Evolutionary conservation across 1,284 basidiomycete species (phyloP).

Genomic region (Tilletia indica): DNA sequence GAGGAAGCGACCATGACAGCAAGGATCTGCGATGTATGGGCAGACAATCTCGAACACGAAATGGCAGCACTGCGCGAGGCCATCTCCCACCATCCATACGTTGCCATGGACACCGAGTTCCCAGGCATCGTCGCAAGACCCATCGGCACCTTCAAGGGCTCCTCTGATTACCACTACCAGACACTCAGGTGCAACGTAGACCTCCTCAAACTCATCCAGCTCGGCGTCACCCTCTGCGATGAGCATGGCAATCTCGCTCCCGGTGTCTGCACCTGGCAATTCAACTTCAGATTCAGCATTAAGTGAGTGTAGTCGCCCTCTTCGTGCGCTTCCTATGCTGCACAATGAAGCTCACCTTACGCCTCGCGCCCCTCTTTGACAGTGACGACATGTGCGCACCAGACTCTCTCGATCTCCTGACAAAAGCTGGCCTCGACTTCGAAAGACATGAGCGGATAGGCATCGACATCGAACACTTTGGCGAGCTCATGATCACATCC

Average conservation of each 20-base stretch:
- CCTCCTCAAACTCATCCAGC: constrained; percentile 93
- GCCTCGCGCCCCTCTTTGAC: constrained; percentile 26
- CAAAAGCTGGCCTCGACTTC: constrained; percentile 94
- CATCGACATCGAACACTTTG: constrained; percentile 90
- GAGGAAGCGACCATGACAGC: constrained; percentile 39
- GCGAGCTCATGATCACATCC: constrained; percentile 92
- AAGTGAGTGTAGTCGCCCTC: constrained; percentile 63
- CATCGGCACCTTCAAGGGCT: constrained; percentile 92
- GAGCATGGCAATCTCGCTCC: constrained; percentile 82
- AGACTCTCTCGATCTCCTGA: constrained; percentile 89
- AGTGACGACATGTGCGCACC: constrained; percentile 98
- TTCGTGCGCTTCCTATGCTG: not conserved
- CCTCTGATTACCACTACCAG: constrained; percentile 98
- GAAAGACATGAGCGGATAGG: constrained; percentile 87
- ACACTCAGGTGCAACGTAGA: constrained; percentile 96
- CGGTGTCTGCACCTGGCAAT: constrained; percentile 92
- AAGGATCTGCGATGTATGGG: constrained; percentile 75
- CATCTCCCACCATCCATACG: constrained; percentile 86
- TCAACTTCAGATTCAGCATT: constrained; percentile 93
- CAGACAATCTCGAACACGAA: constrained; percentile 85
- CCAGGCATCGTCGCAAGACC: constrained; percentile 96
- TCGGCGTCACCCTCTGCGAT: constrained; percentile 90
- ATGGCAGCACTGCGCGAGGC: constrained; percentile 81
- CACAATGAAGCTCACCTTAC: not conserved
- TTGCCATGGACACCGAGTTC: constrained; percentile 99